Evolutionary conservation across 176 grass and related monocot genomes (phyloP), one percentile per base, ranked within the genome.

Genomic region (Phoenix dactylifera): DNA sequence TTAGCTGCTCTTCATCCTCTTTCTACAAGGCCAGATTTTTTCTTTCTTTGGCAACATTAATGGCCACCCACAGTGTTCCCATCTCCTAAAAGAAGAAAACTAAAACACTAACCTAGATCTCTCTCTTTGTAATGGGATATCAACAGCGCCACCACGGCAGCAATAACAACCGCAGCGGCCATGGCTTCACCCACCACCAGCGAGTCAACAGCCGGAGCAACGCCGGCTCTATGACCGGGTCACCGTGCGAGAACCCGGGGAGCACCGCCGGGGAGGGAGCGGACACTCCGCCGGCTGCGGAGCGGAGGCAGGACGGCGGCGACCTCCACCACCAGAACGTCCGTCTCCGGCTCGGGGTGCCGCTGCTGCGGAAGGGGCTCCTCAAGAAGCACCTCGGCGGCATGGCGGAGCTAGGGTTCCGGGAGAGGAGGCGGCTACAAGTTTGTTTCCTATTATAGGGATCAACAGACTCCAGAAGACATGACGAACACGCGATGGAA

Each of bases 121-220:
- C 7, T 22, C 57, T 12, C 23, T 16, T 28, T 25, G 39, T 16
- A 32, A 85, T 90, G 86, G 83, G 91, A 14, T 96, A 87, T 80
- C 83, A 90, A 66, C 57, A 74, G 25, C 76, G 71, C 71, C 83
- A 80, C 59, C 76, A 77, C 63, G 62, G 72, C 54, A 73, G 16
- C 4, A 52, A 57, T 6, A 60, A 65, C 1, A 51, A 71, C 6
- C 9, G 7, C 9, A 17, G 59, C 18, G 26, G 62, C 2, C 60
- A 56, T 15, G 61, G 26, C 51, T 77, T 53, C 1, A 55, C 58
- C 7, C 59, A 72, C 20, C 79, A 72, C 54, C 44, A 62, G 54
- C 71, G 72, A 18, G 52, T 90, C 78, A 73, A 85, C 60, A 88
- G 93, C 70, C 87, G 87, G 15, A 81, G 93, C 29, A 69, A 92